Base-by-base conservation (phyloP, 129 eudicot species). In the Centella asiatica region DNA sequence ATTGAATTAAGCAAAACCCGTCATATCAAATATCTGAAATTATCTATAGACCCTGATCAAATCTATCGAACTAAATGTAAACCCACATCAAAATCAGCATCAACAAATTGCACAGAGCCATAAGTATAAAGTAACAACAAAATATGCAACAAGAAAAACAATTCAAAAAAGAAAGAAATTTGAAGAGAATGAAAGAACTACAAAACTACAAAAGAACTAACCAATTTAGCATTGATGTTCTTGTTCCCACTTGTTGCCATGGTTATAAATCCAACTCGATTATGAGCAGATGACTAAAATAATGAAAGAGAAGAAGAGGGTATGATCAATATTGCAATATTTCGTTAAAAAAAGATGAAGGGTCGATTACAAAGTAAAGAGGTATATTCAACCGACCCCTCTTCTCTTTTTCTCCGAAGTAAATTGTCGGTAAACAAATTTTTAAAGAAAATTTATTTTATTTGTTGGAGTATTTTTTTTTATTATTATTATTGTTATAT, bases 211-310 rank as follows among this genome's bases (percentile, higher is more conserved):
- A 14, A 34, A 57, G 37, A 4, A 57, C 62, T 20, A 57, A 57
- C 62, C 62, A 57, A 32, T 19, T 57, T 57, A n/a, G 62, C 62
- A 17, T 57, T 57, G 23, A 32, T 57, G 22, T 57, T 57, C 62
- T 57, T 57, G 62, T 57, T 57, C 44, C 44, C 27, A 32, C 62
- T 57, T 6, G 62, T 57, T 18, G 62, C 62, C 62, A 57, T 57
- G 23, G 44, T 17, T 57, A 26, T 4, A 57, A 19, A n/a, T n/a
- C 32, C 44, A 17, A 32, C 32, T 0, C 1, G 32, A 57, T 57
- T 18, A 57, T 23, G 2, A 0, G 6, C 17, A 15, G 7, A 55
- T 55, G 28, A 55, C 10, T 28, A 15, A 7, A 6, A 55, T 3
- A 55, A 6, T 4, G 59, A 54, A 26, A 54, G 6, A 27, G 23